Conservation (phyloP, 164 flowering plant genomes). For the Tetracentron sinense region DNA sequence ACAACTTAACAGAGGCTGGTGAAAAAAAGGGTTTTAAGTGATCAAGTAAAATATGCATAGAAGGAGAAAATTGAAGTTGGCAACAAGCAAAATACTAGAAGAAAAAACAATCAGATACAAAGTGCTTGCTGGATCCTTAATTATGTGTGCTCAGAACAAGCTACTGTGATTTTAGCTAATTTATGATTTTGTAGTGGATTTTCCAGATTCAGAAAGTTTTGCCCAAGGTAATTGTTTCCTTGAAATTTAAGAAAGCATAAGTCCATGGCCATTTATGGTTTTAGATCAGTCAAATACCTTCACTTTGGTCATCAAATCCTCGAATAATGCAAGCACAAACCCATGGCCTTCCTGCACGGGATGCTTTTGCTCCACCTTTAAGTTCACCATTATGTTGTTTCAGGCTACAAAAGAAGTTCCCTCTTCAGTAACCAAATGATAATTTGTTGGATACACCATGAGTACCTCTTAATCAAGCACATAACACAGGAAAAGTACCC, state of each 20-base stretch:
- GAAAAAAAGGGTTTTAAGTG: too few species aligned
- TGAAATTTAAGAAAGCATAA: not conserved
- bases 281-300: conserved; percentile 39
- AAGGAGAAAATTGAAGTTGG: too few species aligned
- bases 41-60: too few species aligned
- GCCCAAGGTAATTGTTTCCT: not conserved
- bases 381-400: conserved; percentile 86
- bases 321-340: conserved; percentile 67
- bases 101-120: not conserved
- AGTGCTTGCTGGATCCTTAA: not conserved
- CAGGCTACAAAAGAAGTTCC: conserved; percentile 58
- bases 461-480: not conserved
- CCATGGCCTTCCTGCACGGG: conserved; percentile 89
- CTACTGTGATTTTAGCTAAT: not conserved
- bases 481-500: too few species aligned
- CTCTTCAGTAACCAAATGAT: too few species aligned
- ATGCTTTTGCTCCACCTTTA: conserved; percentile 89
- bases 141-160: not conserved
- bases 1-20: too few species aligned
- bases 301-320: conserved; percentile 60
- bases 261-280: not conserved
- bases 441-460: not conserved
- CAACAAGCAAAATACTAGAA: not conserved
- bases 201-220: not conserved
- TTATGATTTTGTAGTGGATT: not conserved